phyloP scores from a whole-genome alignment of 306 rosid species.

The Ammopiptanthus mongolicus region DNA sequence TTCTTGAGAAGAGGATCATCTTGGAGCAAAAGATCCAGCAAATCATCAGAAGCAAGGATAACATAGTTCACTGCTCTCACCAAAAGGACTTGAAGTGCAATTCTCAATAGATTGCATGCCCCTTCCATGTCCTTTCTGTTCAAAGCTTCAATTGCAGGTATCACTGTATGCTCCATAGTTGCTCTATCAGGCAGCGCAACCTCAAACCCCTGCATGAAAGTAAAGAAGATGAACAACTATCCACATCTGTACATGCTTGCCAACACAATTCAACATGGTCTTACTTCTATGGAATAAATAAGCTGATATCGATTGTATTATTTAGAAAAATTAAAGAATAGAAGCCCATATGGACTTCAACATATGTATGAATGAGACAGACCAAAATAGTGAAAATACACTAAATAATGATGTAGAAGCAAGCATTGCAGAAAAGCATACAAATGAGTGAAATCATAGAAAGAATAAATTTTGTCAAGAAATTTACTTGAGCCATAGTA shows the following conservation, averaged over 20 bases:
- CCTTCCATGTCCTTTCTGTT: constrained; percentile 75
- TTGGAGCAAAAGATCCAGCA: constrained; percentile 51
- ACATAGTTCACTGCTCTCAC: constrained; percentile 63
- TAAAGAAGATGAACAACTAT: constrained; percentile 1
- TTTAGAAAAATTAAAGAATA: too few species aligned
- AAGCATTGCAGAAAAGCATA: constrained; percentile 10
- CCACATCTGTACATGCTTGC: neutral
- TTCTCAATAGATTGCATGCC: constrained; percentile 63
- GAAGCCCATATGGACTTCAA: too few species aligned
- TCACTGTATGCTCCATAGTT: constrained; percentile 65
- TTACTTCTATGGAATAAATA: neutral
- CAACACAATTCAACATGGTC: neutral
- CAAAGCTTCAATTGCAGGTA: constrained; percentile 71
- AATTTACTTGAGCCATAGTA: too few species aligned
- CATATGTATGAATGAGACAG: too few species aligned
- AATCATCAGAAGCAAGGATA: constrained; percentile 65
- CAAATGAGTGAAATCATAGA: neutral
- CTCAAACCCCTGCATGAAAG: constrained; percentile 65
- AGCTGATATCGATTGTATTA: too few species aligned
- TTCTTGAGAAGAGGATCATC: constrained; percentile 49
- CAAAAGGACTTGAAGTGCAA: constrained; percentile 72
- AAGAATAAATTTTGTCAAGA: too few species aligned
- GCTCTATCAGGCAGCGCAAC: constrained; percentile 66
- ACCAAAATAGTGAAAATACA: too few species aligned
- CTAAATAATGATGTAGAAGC: too few species aligned